Base-by-base conservation (phyloP, 179 eudicot species). In the Silene noctiflora region DNA sequence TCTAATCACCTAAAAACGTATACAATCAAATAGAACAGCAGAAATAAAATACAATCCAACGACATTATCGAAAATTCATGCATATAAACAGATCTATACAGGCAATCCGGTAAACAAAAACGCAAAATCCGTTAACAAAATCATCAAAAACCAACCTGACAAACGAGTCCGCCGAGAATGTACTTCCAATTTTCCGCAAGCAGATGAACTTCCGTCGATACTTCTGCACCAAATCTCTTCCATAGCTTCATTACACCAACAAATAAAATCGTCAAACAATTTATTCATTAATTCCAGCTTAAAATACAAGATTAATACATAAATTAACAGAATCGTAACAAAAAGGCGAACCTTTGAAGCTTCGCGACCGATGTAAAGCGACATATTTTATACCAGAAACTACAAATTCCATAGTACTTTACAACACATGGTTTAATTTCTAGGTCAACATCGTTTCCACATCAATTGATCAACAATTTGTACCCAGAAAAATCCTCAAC, bases 361-460 rank as follows among this genome's bases (percentile, higher is more conserved):
- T 88, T 93, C 96, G 87, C 97, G 97, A 86, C 97, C 86, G 79
- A 94, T 87, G 88, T 92, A 94, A 85, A 92, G 79, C 87, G 97
- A 90, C 98, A 91, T 94, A 53, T 86, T 84, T 72, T 29, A 76
- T n/a, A 44, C 67, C 39, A 73, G 24, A 19, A 61, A 73, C 69
- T 74, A 76, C 77, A 80, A 91, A 76, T 72, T 81, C 88, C 90
- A 87, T 88, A 81, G 81, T 81, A 86, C 86, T 84, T 82, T 87
- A 89, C 67, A 80, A 76, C 76, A 78, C 87, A 83, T 66, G 80
- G 22, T 73, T 61, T 68, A 76, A 46, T 70, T 27, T 70, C 39
- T 53, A 76, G 51, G 80, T 73, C 85, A 80, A 79, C 89, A 81
- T 82, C 85, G 76, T 77, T 71, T 58, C 64, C 35, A 55, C 25